Evolutionary conservation across 176 grass and related monocot genomes (phyloP), one percentile per base, ranked within the genome.

Genomic region (Melocanna baccifera): DNA sequence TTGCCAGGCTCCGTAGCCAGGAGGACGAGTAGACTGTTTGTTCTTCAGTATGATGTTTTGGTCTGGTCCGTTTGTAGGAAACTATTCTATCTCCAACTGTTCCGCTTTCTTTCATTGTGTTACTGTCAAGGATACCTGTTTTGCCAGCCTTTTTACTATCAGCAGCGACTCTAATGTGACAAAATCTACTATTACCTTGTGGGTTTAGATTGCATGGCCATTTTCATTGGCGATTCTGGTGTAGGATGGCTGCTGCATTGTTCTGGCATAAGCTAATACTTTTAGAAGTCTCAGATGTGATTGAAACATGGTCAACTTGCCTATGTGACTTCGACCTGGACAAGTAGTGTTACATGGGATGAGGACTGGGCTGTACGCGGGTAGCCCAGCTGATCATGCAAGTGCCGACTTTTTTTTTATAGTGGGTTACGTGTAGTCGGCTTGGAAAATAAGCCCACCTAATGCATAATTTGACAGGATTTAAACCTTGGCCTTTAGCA

Each of bases 1-100:
- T 86, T 71, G 92, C 92, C 9, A 94, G 92, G 75, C 81, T 94
- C 48, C 85, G 82, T 29, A 94, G 90, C 87, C 90, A 94, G 45
- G 90, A 94, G 78, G 90, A 92, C 2, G 90, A 94, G 90, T 92
- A 69, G 85, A 25, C 4, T 50, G 30, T 63, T 28, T 67, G 48
- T 22, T 67, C 40, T 32, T 52, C 40, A 23, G 18, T 78, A 47
- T 42, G 53, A 57, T 88, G 47, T 81, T 82, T 56, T 86, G 75
- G 75, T 83, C 78, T 82, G 23, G 43, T 73, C 32, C 26, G 26
- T 46, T 46, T 73, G 58, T 84, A 73, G 45, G 74, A 80, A 79
- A 73, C 58, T 22, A 16, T 23, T n/a, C 4, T n/a, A 59, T 59
- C 57, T 26, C 57, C 23, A 13, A 61, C 23, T 12, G 22, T 65